Percentiles rank a stretch among this genome's conserved stretches.
phyloP scores from a whole-genome alignment of 2,329 filamentous ascomycete species.

The Calonectria multiphialidica region DNA sequence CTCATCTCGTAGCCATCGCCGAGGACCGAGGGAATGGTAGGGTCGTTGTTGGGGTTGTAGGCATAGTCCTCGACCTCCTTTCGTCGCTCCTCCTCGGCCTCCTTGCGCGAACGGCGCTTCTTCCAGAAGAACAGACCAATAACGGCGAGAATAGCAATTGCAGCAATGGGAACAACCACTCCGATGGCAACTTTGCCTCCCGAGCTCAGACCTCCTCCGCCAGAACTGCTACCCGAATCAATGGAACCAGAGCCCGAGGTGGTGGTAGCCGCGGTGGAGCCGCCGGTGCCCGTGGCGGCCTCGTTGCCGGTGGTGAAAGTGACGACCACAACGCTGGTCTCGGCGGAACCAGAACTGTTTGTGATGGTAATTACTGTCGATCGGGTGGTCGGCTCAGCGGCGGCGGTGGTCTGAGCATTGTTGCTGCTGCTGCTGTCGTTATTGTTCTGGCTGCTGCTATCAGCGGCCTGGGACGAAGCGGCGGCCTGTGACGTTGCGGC shows the following conservation, averaged over 20 bases:
- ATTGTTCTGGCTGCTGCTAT: slow-evolving; percentile 23
- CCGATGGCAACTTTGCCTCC: slow-evolving; percentile 88
- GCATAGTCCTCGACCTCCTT: slow-evolving; percentile 98
- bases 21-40: slow-evolving; percentile 72
- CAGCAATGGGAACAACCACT: slow-evolving; percentile 92
- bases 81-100: slow-evolving; percentile 86
- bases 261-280: slow-evolving; percentile 37
- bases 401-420: slow-evolving; percentile 24
- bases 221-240: slow-evolving; percentile 39
- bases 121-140: slow-evolving; percentile 88
- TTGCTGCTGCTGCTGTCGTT: slow-evolving; percentile 18
- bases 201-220: slow-evolving; percentile 67
- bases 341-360: slow-evolving; percentile 30
- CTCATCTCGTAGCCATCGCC: slow-evolving; percentile 78
- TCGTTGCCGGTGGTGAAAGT: slow-evolving; percentile 40
- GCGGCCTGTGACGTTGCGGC: not conserved
- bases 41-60: slow-evolving; percentile 97
- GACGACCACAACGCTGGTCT: slow-evolving; percentile 44
- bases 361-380: slow-evolving; percentile 42
- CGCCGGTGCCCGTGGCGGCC: slow-evolving; percentile 20
- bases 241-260: slow-evolving; percentile 46
- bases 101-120: slow-evolving; percentile 86
- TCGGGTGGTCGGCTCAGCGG: slow-evolving; percentile 8
- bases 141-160: slow-evolving; percentile 83
- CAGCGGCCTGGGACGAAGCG: slow-evolving; percentile 4